These are phyloP conservation scores for Flaveria linearis DNA, from an alignment of 129 eudicot species.

Conservation along the genomic window DNA sequence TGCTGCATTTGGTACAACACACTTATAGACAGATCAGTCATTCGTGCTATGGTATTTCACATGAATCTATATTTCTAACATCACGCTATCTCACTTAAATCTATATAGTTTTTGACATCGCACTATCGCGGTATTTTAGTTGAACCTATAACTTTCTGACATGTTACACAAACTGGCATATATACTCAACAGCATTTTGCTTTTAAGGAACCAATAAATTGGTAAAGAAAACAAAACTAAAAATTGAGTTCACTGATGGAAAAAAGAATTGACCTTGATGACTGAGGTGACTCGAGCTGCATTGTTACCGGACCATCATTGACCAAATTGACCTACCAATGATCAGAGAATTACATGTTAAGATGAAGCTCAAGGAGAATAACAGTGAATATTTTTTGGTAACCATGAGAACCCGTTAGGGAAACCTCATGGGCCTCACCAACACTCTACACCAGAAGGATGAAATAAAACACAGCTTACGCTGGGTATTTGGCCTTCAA, in stretches of 20 bases:
- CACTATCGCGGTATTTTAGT: no score
- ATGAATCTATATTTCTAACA: not conserved
- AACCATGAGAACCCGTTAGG: not conserved
- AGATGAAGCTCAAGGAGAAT: not conserved
- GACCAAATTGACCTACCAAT: constrained; percentile 70
- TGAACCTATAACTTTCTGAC: not conserved
- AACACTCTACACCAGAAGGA: no score
- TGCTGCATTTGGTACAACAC: constrained; percentile 13
- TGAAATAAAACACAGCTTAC: no score
- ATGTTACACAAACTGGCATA: not conserved
- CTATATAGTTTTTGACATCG: not conserved
- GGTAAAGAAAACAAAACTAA: not conserved
- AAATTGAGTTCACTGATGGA: not conserved
- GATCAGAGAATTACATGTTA: constrained; percentile 31
- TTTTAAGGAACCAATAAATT: not conserved
- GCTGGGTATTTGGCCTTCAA: no score
- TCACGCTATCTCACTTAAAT: not conserved
- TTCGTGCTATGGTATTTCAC: not conserved
- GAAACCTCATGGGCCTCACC: not conserved
- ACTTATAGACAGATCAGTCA: not conserved
- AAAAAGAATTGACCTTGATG: constrained; percentile 50
- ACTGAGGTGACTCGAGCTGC: constrained; percentile 85
- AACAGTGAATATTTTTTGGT: not conserved
- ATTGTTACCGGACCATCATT: constrained; percentile 97
- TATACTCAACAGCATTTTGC: not conserved